Evolutionary conservation across 768 basidiomycete species (phyloP), one percentile per base, ranked within the genome.

Genomic region (Lactarius deliciosus): DNA sequence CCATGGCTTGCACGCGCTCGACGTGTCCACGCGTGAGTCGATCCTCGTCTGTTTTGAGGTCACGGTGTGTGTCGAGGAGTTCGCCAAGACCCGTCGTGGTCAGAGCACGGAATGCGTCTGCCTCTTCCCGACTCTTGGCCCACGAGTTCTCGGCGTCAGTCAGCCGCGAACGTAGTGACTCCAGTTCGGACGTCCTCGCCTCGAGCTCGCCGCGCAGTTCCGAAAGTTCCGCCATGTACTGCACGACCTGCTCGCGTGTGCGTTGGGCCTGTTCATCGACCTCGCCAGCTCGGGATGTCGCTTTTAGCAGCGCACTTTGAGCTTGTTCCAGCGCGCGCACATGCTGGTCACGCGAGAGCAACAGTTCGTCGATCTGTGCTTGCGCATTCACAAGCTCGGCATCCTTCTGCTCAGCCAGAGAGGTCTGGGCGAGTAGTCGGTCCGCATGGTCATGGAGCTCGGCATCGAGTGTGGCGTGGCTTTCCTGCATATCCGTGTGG

Each of bases 111-210:
- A 95, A 87, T 2, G 90, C 86, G 75, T 97, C 96, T 3, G 94
- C 93, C 79, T 98, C 94, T 77, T 96, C 91, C 16, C 94, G 86
- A 53, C 94, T 93, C 76, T 94, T 91, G 30, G 91, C 85, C 89
- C 94, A 97, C 10, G 90, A 86, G 73, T 91, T 94, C 78, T 97
- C 96, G 53, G 89, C 87, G 62, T 96, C 92, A 30, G 84, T 80
- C 53, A 96, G 77, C 63, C 89, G 82, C 11, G 81, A 77, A 55
- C 85, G 83, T 7, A 88, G 81, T 10, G 85, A 76, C 68, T 96
- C 93, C 18, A 86, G 84, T 75, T 97, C 96, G 2, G 83, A 79
- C 1, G 82, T 84, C 66, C 87, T 84, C 3, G 86, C 78, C 75
- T 96, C 94, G 22, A 97, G 78, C 65, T 98, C 96, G 16, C 86